Percentiles rank a stretch among this genome's conserved stretches.
Evolutionary conservation across 2,329 filamentous ascomycete genomes (phyloP).

Genomic region (Tolypocladium sp.): DNA sequence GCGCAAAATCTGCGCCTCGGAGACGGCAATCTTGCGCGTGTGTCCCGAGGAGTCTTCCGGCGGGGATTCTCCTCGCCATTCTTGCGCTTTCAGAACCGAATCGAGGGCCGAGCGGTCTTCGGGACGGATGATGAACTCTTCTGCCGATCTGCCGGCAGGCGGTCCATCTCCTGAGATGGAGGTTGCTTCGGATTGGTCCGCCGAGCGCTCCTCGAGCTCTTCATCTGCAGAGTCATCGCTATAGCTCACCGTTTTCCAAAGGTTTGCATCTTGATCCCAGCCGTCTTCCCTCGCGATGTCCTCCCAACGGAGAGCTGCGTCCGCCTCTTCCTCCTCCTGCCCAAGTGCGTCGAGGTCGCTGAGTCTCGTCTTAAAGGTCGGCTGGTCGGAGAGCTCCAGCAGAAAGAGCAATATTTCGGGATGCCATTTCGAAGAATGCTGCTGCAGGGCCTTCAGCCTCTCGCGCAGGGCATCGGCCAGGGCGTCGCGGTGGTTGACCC

Average conservation of each 20-base stretch:
- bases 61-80: slow-evolving; percentile 23
- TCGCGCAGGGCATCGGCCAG: slow-evolving; percentile 62
- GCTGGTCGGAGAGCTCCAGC: slow-evolving; percentile 72
- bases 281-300: slow-evolving; percentile 71
- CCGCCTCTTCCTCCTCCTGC: slow-evolving; percentile 27
- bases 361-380: slow-evolving; percentile 60
- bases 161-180: slow-evolving; percentile 20
- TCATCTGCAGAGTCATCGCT: slow-evolving; percentile 55
- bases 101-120: slow-evolving; percentile 21
- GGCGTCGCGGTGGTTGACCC: slow-evolving; percentile 68
- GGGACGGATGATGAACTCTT: slow-evolving; percentile 24
- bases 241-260: slow-evolving; percentile 67
- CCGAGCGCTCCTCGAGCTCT: slow-evolving; percentile 22
- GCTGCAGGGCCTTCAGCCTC: slow-evolving; percentile 49
- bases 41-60: slow-evolving; percentile 23
- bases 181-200: slow-evolving; percentile 26
- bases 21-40: slow-evolving; percentile 37
- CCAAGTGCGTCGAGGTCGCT: slow-evolving; percentile 50
- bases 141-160: slow-evolving; percentile 13
- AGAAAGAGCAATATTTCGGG: slow-evolving; percentile 75
- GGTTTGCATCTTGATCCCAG: slow-evolving; percentile 53
- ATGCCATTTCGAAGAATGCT: slow-evolving; percentile 50
- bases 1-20: slow-evolving; percentile 65
- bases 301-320: slow-evolving; percentile 59
- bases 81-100: slow-evolving; percentile 21